Conservation (phyloP, 2,329 filamentous ascomycete species). For the Hypoxylon sp. region DNA sequence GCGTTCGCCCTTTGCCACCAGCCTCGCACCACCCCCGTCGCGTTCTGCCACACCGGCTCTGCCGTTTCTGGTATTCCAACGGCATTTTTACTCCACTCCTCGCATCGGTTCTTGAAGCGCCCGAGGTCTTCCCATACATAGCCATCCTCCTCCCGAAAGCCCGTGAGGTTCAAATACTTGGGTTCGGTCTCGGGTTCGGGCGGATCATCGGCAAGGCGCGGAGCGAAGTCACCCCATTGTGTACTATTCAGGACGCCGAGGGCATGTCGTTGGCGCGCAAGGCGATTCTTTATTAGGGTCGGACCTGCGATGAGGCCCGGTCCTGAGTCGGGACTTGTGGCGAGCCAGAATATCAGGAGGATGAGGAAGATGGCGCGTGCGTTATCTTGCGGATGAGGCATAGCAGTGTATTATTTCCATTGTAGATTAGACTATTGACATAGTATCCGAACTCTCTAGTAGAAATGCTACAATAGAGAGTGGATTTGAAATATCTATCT, state of each 20-base stretch:
- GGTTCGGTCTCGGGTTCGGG: conserved; percentile 48
- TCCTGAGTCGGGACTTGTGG: conserved; percentile 59
- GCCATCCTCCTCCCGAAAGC: conserved; percentile 79
- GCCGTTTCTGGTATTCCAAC: conserved; percentile 59
- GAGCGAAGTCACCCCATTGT: conserved; percentile 72
- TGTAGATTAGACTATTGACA: conserved; percentile 42
- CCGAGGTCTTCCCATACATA: conserved; percentile 84
- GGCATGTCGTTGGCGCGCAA: conserved; percentile 67
- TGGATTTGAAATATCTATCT: conserved; percentile 9
- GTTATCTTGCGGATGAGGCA: conserved; percentile 65
- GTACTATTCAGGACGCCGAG: conserved; percentile 69
- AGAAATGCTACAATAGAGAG: conserved; percentile 18
- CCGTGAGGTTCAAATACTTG: conserved; percentile 79
- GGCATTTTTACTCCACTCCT: conserved; percentile 71
- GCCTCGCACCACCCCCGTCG: conserved; percentile 83
- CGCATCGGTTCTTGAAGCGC: conserved; percentile 75
- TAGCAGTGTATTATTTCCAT: conserved; percentile 56
- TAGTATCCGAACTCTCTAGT: conserved; percentile 14
- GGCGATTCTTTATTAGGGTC: conserved; percentile 61
- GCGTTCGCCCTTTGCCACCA: conserved; percentile 76
- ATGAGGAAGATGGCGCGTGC: conserved; percentile 61
- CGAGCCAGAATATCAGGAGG: conserved; percentile 62
- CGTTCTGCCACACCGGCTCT: conserved; percentile 78
- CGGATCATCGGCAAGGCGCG: conserved; percentile 54
- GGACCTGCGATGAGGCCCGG: conserved; percentile 61